Evolutionary conservation across 176 grass and related monocot genomes (phyloP).

Genomic region (Thinopyrum elongatum): DNA sequence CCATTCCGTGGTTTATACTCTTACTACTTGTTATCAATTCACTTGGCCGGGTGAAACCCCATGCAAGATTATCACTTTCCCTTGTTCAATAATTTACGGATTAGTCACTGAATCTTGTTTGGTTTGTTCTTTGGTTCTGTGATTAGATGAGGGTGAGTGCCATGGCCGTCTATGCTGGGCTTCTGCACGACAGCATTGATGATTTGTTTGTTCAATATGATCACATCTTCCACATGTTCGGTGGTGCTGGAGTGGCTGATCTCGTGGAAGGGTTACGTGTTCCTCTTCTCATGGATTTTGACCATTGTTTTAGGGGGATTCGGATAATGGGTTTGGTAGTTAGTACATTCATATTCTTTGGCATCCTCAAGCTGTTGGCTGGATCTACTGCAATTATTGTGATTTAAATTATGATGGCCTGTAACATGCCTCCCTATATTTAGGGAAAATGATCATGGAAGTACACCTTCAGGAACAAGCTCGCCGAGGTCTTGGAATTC

Average conservation of each 20-base stretch:
- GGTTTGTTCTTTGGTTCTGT: slow-evolving; percentile 7
- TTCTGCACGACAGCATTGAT: slow-evolving; percentile 88
- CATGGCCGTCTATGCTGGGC: slow-evolving; percentile 62
- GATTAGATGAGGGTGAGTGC: slow-evolving; percentile 56
- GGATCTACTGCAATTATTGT: slow-evolving; percentile 2
- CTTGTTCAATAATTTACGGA: background rate
- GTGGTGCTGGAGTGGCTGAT: slow-evolving; percentile 71
- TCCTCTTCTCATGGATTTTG: slow-evolving; percentile 15
- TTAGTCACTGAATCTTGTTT: slow-evolving; percentile 9
- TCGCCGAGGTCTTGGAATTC: too few relatives aligned
- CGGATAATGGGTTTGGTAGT: background rate
- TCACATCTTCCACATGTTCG: slow-evolving; percentile 74
- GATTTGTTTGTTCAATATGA: slow-evolving; percentile 81
- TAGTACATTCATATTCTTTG: background rate
- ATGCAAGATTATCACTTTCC: background rate
- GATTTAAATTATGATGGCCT: background rate
- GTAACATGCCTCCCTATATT: background rate
- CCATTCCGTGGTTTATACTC: too few relatives aligned
- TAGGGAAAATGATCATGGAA: slow-evolving; percentile 21
- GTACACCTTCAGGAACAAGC: too few relatives aligned
- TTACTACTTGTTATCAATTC: too few relatives aligned
- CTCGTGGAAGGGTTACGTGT: slow-evolving; percentile 84
- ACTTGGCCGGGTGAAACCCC: slow-evolving; percentile 49
- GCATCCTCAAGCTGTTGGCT: background rate
- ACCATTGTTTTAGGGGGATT: slow-evolving; percentile 17